Evolutionary conservation across 2,329 filamentous ascomycete genomes (phyloP), one percentile per base, ranked within the genome.

Genomic region (Calycina marina): DNA sequence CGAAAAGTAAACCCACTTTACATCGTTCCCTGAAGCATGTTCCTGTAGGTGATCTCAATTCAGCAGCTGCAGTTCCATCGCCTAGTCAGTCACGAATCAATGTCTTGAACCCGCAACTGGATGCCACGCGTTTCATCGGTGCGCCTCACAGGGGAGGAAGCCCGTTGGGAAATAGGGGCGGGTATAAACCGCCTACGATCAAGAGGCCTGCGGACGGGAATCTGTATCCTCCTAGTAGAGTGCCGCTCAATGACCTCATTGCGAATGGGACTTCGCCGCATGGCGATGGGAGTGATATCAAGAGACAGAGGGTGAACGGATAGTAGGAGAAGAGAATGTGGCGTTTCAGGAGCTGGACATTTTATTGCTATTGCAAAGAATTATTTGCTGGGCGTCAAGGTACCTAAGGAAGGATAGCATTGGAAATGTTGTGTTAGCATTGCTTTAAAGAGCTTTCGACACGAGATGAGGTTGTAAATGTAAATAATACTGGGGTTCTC

Each of bases 1-100:
- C 60, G 14, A 77, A 38, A 15, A 86, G 80, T 4, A 76, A 77
- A 32, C 83, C 85, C 0, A n/a, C n/a, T n/a, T 59, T 93, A 2
- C 67, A 66, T 4, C 69, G 66, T 40, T 64, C 61, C 28, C 58
- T 63, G 0, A 61, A 68, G 40, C 68, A 74, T 36, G 58, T 72
- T 1, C 8, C 8, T n/a, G 8, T 8, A 8, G 20, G n/a, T 22
- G 8, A 22, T n/a, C 51, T 63, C 31, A 36, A 47, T 35, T 40
- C 51, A 44, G 39, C 35, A 20, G 13, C 28, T 18, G 30, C 27
- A 4, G 31, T 17, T 25, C 20, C 25, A 18, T 29, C 30, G 20
- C 12, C 6, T 14, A 30, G 12, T 24, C 20, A 48, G 25, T n/a
- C n/a, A n/a, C 52, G 56, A 18, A 58, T 59, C 5, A 63, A 60